Percentiles rank a stretch among this genome's conserved stretches.
Evolutionary conservation across 768 basidiomycete genomes (phyloP).

Genomic region (Lactarius pseudohatsudake): DNA sequence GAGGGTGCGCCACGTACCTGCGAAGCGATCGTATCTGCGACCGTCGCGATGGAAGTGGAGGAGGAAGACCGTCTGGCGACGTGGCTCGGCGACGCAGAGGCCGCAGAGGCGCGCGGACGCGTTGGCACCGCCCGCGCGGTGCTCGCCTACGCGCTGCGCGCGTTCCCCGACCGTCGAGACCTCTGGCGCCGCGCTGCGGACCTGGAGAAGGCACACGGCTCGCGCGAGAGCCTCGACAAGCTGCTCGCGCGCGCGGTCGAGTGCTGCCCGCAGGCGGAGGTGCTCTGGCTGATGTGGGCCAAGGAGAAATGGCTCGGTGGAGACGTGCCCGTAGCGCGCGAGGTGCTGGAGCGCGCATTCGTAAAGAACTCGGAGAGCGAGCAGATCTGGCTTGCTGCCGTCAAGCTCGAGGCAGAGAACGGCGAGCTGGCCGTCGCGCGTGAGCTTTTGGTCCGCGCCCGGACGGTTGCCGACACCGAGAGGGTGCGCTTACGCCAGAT

Average conservation of each 20-base stretch:
- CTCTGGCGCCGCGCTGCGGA: slow-evolving; percentile 92
- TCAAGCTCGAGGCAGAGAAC: slow-evolving; percentile 96
- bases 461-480: slow-evolving; percentile 89
- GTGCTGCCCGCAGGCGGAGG: slow-evolving; percentile 93
- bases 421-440: slow-evolving; percentile 84
- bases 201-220: slow-evolving; percentile 89
- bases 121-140: slow-evolving; percentile 86
- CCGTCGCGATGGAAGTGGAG: slow-evolving; percentile 89
- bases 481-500: slow-evolving; percentile 47
- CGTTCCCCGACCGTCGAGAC: slow-evolving; percentile 82
- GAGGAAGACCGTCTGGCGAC: slow-evolving; percentile 90
- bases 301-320: slow-evolving; percentile 95
- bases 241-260: slow-evolving; percentile 81
- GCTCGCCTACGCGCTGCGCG: slow-evolving; percentile 85
- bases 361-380: slow-evolving; percentile 95
- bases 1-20: slow-evolving; percentile 86
- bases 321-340: slow-evolving; percentile 88
- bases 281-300: slow-evolving; percentile 96
- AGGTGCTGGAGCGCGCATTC: slow-evolving; percentile 87
- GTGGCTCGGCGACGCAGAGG: slow-evolving; percentile 91
- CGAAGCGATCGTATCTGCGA: slow-evolving; percentile 94
- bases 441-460: slow-evolving; percentile 83
- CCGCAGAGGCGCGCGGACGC: slow-evolving; percentile 67
- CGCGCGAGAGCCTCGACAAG: slow-evolving; percentile 76
- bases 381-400: slow-evolving; percentile 96